These are phyloP conservation scores for Termitomyces bulborhizus DNA, from an alignment of 768 basidiomycete species.

Conservation along the genomic window DNA sequence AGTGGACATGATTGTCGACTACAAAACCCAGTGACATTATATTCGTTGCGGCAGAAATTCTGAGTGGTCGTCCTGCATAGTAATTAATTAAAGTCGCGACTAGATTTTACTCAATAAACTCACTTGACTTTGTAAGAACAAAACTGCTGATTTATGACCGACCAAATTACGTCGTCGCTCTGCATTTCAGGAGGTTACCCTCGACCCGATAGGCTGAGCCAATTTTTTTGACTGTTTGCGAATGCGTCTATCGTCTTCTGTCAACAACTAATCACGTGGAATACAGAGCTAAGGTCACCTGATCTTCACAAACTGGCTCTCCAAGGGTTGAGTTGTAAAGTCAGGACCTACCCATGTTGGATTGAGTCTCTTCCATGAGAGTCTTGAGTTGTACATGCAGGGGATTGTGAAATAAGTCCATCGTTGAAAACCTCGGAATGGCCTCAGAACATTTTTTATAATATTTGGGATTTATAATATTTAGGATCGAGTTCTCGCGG, in stretches of 20 bases:
- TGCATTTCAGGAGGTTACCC: constrained; percentile 45
- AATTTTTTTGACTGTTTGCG: constrained; percentile 14
- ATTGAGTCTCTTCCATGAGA: no score
- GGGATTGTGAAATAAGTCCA: no score
- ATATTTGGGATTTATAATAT: no score
- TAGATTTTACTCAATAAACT: constrained; percentile 22
- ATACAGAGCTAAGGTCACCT: no score
- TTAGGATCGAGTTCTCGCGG: no score
- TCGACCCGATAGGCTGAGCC: neutral
- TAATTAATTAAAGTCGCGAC: constrained; percentile 3
- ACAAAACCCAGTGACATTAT: constrained; percentile 96
- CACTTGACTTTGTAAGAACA: constrained; percentile 99
- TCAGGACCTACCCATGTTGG: no score
- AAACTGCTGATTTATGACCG: constrained; percentile 88
- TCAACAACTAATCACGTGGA: constrained; percentile 1
- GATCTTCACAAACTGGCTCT: no score
- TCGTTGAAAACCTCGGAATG: no score
- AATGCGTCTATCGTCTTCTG: constrained; percentile 5
- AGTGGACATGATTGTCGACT: constrained; percentile 93
- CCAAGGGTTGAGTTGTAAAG: no score
- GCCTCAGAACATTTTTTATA: no score
- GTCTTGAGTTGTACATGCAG: no score
- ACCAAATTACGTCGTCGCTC: constrained; percentile 99
- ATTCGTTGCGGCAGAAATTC: constrained; percentile 98
- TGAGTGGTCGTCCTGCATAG: constrained; percentile 78